Percentiles rank a stretch among this genome's conserved stretches.
phyloP scores from a whole-genome alignment of 2,329 filamentous ascomycete species.

The Fusarium acutatum region DNA sequence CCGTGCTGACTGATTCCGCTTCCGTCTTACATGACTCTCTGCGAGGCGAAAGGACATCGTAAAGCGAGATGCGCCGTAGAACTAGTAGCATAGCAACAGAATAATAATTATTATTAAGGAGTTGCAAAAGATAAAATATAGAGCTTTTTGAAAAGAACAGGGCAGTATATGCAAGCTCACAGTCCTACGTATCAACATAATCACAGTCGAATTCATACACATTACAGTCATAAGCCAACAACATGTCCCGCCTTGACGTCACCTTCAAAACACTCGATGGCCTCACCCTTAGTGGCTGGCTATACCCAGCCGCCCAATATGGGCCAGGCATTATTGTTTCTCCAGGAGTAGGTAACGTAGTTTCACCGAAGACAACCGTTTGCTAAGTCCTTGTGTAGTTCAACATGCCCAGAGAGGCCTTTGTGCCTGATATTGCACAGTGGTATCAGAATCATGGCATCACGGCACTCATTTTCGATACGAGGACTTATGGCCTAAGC shows the following conservation, averaged over 20 bases:
- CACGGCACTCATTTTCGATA: not conserved
- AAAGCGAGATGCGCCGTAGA: not conserved
- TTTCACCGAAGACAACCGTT: accelerated
- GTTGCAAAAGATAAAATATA: not conserved
- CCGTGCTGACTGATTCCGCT: not conserved
- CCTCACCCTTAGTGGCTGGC: not conserved
- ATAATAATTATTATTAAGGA: not conserved
- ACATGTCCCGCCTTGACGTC: not conserved
- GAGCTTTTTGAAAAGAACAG: not conserved
- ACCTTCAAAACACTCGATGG: not conserved
- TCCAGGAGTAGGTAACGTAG: not conserved
- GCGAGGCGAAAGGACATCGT: not conserved
- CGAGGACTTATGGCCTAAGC: not conserved
- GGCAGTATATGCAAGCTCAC: not conserved
- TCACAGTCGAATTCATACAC: not conserved
- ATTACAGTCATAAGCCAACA: not conserved
- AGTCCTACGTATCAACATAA: not conserved
- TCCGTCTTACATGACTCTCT: not conserved
- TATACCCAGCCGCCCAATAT: not conserved
- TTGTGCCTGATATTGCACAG: not conserved
- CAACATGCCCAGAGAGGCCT: not conserved
- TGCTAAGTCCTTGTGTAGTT: not conserved
- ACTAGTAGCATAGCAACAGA: too few species aligned
- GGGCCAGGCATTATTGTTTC: not conserved
- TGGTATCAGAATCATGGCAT: not conserved